Conservation (phyloP, 257 asterid species). For the Solanum pinnatisectum region DNA sequence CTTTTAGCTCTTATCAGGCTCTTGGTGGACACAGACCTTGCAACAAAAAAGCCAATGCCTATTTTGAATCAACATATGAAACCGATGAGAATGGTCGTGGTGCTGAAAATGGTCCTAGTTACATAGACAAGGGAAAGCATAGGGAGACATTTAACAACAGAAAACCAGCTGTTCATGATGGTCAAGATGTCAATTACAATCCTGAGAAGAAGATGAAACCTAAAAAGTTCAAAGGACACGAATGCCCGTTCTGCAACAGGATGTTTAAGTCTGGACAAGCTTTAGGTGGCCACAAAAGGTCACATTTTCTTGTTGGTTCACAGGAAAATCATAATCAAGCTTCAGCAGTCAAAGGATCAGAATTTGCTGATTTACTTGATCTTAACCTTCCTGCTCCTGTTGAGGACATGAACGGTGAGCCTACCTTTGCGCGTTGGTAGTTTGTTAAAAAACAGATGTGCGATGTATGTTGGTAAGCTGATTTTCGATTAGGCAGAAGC, state of each 20-base stretch:
- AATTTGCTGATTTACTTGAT: conserved; percentile 50
- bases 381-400: conserved; percentile 86
- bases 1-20: conserved; percentile 80
- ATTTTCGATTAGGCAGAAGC: neutral
- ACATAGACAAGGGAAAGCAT: conserved; percentile 17
- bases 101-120: conserved; percentile 19
- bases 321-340: conserved; percentile 23
- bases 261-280: conserved; percentile 95
- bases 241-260: conserved; percentile 66
- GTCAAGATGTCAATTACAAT: conserved; percentile 15
- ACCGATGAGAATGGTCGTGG: conserved; percentile 49
- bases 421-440: conserved; percentile 29
- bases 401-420: conserved; percentile 35
- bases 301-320: conserved; percentile 56
- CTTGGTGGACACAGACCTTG: conserved; percentile 98
- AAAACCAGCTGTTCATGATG: conserved; percentile 6
- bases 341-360: conserved; percentile 24
- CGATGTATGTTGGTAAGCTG: neutral
- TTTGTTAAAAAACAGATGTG: neutral
- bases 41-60: conserved; percentile 45
- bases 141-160: conserved; percentile 25
- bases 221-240: conserved; percentile 48
- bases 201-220: conserved; percentile 30
- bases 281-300: conserved; percentile 90
- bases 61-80: conserved; percentile 36